These are phyloP conservation scores for Litchi chinensis DNA, from an alignment of 345 rosid species.

Conservation along the genomic window DNA sequence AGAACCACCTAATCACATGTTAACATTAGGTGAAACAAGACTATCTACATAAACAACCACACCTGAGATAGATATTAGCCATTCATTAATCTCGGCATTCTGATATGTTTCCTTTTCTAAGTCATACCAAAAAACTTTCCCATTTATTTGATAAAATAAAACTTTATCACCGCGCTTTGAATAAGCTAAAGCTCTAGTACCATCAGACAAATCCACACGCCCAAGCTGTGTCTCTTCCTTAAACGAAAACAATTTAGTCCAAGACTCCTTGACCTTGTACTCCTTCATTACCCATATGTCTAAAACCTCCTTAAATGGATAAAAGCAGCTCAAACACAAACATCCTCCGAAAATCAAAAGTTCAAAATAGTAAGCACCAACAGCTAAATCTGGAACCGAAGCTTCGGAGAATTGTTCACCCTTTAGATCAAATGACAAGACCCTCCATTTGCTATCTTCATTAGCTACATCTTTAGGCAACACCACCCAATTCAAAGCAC, in stretches of 20 bases:
- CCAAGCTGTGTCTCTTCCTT: background rate
- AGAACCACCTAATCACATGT: too few species aligned
- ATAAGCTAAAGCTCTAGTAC: background rate
- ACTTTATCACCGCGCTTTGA: background rate
- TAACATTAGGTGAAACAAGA: too few species aligned
- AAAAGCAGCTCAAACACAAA: background rate
- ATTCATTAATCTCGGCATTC: background rate
- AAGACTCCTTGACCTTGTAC: background rate
- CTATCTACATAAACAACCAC: too few species aligned
- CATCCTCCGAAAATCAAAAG: too few species aligned
- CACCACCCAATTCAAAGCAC: background rate
- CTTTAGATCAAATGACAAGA: slow-evolving; percentile 4
- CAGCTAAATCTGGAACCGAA: background rate
- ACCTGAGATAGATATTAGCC: background rate
- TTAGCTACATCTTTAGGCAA: too few species aligned
- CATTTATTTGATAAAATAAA: background rate
- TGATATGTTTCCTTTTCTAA: background rate
- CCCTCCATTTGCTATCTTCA: too few species aligned
- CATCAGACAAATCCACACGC: too few species aligned
- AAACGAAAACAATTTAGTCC: background rate
- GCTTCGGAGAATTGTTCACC: background rate
- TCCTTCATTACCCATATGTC: background rate
- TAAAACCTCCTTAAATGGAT: background rate
- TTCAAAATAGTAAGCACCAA: background rate
- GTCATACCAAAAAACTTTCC: background rate